Evolutionary conservation across 2,329 filamentous ascomycete species (phyloP), one percentile per base, ranked within the genome.

Genomic region (Daldinia eschscholtzii): DNA sequence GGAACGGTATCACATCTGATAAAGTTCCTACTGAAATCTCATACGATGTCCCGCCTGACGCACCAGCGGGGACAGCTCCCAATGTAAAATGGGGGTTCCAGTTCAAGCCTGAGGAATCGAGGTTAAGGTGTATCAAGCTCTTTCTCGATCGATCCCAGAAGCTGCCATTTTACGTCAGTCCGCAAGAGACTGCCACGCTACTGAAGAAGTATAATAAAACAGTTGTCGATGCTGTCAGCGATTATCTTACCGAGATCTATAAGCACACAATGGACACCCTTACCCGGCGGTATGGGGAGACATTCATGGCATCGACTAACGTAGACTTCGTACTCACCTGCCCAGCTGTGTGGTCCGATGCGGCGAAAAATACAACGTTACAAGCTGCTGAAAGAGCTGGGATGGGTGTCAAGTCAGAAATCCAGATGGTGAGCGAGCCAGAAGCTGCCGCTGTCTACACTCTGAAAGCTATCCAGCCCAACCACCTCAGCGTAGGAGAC

Each of bases 1-100:
- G 91, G 30, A 94, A 94, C 76, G 92, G 92, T 74, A 93, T 94
- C 80, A 94, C 92, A n/a, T 93, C 91, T 39, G 92, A 95, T 83
- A 95, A 95, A 83, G 92, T 94, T 1, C 92, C 92, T 1, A 93
- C 92, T 13, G 92, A 94, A 79, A 91, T 94, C 61, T 90, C 91
- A 71, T 89, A 89, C 73, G 84, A 86, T 65, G 79, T 82, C 35
- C 79, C 82, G 60, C 76, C 80, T 58, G 72, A 79, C 20, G 75
- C 81, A 4, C 70, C 79, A 2, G 71, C 77, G 1, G 83, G 78
- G n/a, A 77, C 82, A 1, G 78, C 81, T 6, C 84, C 87, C 6
- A 85, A 76, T 0, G 82, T 88, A 55, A 91, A 91, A 87, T 95
- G 92, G 92, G 92, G 92, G 0, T 94, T 94, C 78, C 91, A 94